Base-by-base conservation (phyloP, 495 filamentous ascomycete species). In the Evernia prunastri region DNA sequence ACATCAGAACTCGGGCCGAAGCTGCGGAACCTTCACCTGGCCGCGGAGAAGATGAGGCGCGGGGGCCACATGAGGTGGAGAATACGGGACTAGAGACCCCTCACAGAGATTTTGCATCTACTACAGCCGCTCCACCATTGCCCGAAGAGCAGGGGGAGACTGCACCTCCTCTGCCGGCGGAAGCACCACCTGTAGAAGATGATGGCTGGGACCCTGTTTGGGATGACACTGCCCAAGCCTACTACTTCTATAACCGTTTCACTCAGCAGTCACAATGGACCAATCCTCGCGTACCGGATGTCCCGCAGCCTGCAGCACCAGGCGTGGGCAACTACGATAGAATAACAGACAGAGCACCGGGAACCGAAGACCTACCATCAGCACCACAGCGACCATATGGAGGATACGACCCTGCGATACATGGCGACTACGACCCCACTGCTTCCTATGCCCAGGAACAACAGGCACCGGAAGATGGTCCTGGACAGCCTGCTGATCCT, bases 321-420 rank as follows among this genome's bases (percentile, higher is more conserved):
- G 72, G 68, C 29, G 69, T 56, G 29, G 62, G 63, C 62, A 60
- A 64, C 68, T 37, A 66, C 64, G 64, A 76, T 58, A 65, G 69
- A 69, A 72, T 71, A 68, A 25, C 69, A 27, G 67, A 67, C 43
- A 70, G 70, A 29, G 69, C 72, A 17, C 76, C 77, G 12, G 65
- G 70, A 37, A 72, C 73, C n/a, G 67, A 72, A 53, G 69, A 66
- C 13, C 62, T 67, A 36, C 53, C 62, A 17, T 58, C 51, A 54
- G 27, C 63, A 56, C 36, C 61, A 7, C 59, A 64, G 61, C 61
- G 57, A 13, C 67, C 71, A 58, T 76, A 82, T 6, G 87, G 87
- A 29, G 90, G 92, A 64, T 98, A 98, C 78, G 94, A 97, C 70
- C 94, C 94, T 4, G 89, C 91, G 31, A 93, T 98, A 56, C 94